Evolutionary conservation across 176 grass and related monocot species (phyloP).

Genomic region (Aegilops umbellulata): DNA sequence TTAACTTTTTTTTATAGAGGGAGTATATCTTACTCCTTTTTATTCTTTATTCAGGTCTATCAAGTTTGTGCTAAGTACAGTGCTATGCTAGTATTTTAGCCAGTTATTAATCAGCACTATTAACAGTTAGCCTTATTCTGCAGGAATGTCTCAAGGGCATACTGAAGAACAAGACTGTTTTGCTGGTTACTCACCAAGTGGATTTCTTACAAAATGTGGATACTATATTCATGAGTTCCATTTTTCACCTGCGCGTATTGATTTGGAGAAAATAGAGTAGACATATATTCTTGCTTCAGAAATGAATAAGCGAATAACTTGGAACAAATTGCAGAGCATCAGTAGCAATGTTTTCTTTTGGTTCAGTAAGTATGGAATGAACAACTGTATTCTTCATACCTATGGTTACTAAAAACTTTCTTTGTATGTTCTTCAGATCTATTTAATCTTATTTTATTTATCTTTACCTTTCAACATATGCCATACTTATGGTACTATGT

Average conservation of each 20-base stretch:
- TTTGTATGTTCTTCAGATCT: not conserved
- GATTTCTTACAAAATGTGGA: conserved; percentile 67
- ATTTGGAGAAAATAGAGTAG: not conserved
- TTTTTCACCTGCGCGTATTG: not conserved
- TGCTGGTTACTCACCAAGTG: conserved; percentile 77
- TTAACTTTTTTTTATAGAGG: too few species aligned
- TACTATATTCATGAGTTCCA: conserved; percentile 44
- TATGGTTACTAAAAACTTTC: too few species aligned
- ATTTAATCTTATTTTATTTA: not conserved
- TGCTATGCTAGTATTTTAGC: not conserved
- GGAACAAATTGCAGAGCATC: not conserved
- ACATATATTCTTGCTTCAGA: not conserved
- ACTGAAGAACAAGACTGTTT: conserved; percentile 57
- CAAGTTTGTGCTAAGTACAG: not conserved
- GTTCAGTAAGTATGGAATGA: not conserved
- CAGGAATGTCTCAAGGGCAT: conserved; percentile 63
- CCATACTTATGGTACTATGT: not conserved
- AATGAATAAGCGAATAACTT: not conserved
- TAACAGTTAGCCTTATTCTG: not conserved
- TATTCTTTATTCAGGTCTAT: too few species aligned
- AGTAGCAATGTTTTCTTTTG: not conserved
- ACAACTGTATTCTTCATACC: not conserved
- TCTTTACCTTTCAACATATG: not conserved
- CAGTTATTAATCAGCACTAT: not conserved
- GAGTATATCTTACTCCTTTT: too few species aligned